Base-by-base conservation (phyloP, 176 grass and related monocot genomes). In the Aegilops speltoides region DNA sequence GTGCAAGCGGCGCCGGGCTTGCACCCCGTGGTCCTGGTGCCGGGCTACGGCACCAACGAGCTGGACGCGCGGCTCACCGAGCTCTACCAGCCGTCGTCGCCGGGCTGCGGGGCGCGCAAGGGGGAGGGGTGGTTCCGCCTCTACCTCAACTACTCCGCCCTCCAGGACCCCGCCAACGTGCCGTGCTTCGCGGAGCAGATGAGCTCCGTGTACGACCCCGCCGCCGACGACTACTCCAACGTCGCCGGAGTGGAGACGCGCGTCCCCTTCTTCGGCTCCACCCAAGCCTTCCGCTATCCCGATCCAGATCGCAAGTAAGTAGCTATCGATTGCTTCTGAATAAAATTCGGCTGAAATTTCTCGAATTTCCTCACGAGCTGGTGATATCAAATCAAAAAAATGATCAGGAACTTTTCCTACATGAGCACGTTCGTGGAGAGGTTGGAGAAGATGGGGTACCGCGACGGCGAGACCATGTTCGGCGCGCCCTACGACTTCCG, bases 401-500 rank as follows among this genome's bases (percentile, higher is more conserved):
- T 37, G 36, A 1, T 37, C 36, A 4, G 66, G 37, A 63, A 73
- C 24, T 67, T 87, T 22, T 38, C 71, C 0, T 94, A 84, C 85
- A 91, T 91, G 89, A 89, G 12, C 71, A 40, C 11, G 25, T 72
- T 94, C 22, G 67, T 94, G 57, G 52, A 43, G 59, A 19, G 74
- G 5, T n/a, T 94, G 73, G 83, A 94, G 62, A 22, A 29, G 56
- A 26, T 77, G 24, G 92, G 92, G 43, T 94, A 94, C 86, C 22
- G 67, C 50, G 92, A 94, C 22, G 76, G 73, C 43, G 17, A 63
- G 28, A 94, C 43, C 62, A 77, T 94, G n/a, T 94, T 94, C 31
- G 89, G 87, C 22, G 89, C 89, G n/a, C 89, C 92, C 4, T 94
- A 94, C 57, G 89, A 91, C 82, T 94, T 94, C 83, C 87, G 89